Base-by-base conservation (phyloP, 2,329 filamentous ascomycete genomes). In the Trichoderma arundinaceum region DNA sequence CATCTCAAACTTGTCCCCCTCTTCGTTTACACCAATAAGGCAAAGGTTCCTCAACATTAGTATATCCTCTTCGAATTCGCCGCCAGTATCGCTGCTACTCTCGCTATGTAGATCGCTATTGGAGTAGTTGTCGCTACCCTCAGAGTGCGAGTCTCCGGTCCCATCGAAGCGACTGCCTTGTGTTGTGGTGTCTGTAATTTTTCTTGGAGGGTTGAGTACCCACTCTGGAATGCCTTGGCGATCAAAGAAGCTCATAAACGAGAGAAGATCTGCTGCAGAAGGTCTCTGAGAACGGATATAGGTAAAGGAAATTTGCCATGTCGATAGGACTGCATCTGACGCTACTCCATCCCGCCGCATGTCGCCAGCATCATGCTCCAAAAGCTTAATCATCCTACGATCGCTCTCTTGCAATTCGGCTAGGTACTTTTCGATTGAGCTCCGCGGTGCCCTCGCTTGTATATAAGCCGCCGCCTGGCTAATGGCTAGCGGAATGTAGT, bases 171-270 rank as follows among this genome's bases (percentile, higher is more conserved):
- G 22, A 28, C 22, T 28, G 22, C 22, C 2, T 4, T 4, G 22
- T 28, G 4, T 4, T 28, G 22, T 28, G 22, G 4, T 28, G 4
- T 28, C 2, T 28, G 4, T 28, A 28, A 28, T 28, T 2, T 28
- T 28, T 28, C 22, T 28, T 28, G 22, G 2, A 28, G 22, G 22
- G 22, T 0, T 32, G n/a, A 49, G 22, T 6, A 49, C 46, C 17
- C 13, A 52, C 7, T 60, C 9, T 1, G 77, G 76, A 35, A 83
- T 81, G 9, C 74, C 77, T 68, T 82, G 76, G 19, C 72, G 71
- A 61, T 83, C 75, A 68, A 80, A 83, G 66, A 81, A 79, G 72
- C 80, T 81, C 77, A 83, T 79, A 5, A 83, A 72, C 1, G 79
- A 80, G 0, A 84, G 68, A 12, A 83, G 69, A n/a, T 80, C 69